These are phyloP conservation scores for Babesia sp. DNA, from an alignment of 169 alveolate species.

Conservation along the genomic window DNA sequence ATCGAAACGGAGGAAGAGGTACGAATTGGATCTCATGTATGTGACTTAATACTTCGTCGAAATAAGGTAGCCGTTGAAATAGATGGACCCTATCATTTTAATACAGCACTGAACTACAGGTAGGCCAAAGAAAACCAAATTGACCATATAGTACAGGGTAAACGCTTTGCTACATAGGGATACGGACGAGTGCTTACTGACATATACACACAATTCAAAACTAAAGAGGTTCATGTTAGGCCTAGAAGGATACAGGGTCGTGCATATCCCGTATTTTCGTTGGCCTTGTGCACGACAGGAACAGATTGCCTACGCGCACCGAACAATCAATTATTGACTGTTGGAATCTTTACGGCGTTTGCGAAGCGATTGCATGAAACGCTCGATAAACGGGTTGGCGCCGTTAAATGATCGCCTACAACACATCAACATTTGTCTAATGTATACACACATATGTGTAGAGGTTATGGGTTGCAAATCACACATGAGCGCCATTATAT, in stretches of 20 bases:
- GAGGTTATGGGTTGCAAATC: neutral
- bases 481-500: too few relatives aligned
- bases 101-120: constrained; percentile 34
- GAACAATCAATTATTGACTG: neutral
- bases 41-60: constrained; percentile 25
- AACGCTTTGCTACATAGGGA: constrained; percentile 19
- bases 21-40: constrained; percentile 30
- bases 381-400: constrained; percentile 58
- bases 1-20: constrained; percentile 36
- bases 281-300: constrained; percentile 52
- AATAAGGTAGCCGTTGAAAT: constrained; percentile 27
- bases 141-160: constrained; percentile 10
- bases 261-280: constrained; percentile 45
- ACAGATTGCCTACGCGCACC: constrained; percentile 31
- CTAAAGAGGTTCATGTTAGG: constrained; percentile 33
- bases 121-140: neutral
- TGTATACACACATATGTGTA: neutral
- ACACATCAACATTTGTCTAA: neutral
- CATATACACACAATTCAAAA: constrained; percentile 36
- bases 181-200: neutral
- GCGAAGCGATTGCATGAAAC: constrained; percentile 25
- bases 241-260: constrained; percentile 29
- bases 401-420: constrained; percentile 61
- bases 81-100: constrained; percentile 65
- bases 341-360: constrained; percentile 3